Percentiles rank a stretch among this genome's conserved stretches.
These are phyloP conservation scores for Zostera marina DNA, from an alignment of 116 monocot species.

Conservation along the genomic window DNA sequence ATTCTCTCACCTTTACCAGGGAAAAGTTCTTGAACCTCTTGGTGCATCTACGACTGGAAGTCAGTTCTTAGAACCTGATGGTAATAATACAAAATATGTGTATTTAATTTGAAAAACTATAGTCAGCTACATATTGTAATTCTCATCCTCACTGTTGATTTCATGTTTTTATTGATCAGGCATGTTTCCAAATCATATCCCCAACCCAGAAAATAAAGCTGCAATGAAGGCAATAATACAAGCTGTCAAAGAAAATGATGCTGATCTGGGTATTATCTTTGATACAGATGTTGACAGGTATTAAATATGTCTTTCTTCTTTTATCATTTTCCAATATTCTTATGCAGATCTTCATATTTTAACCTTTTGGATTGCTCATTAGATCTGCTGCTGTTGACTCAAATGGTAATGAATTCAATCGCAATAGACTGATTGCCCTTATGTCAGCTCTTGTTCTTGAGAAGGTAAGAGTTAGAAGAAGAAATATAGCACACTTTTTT, in stretches of 20 bases:
- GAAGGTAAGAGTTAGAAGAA: slow-evolving; percentile 38
- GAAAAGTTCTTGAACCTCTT: slow-evolving; percentile 64
- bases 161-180: slow-evolving; percentile 26
- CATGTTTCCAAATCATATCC: slow-evolving; percentile 93
- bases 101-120: background rate
- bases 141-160: background rate
- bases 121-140: background rate
- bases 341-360: background rate
- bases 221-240: slow-evolving; percentile 91
- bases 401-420: slow-evolving; percentile 67
- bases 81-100: slow-evolving; percentile 15
- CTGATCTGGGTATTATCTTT: slow-evolving; percentile 96
- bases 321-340: background rate
- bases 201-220: slow-evolving; percentile 89
- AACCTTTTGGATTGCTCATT: slow-evolving; percentile 1
- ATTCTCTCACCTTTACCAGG: slow-evolving; percentile 17
- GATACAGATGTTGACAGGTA: slow-evolving; percentile 99
- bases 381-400: slow-evolving; percentile 98
- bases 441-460: slow-evolving; percentile 92
- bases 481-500: background rate
- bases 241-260: slow-evolving; percentile 73
- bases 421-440: slow-evolving; percentile 84
- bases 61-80: slow-evolving; percentile 85
- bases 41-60: slow-evolving; percentile 68
- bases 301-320: background rate